A percentile compares a stretch with the other conserved stretches of the same genome.
Conservation (phyloP, 345 rosid genomes). For the Aquilaria yunnanensis region DNA sequence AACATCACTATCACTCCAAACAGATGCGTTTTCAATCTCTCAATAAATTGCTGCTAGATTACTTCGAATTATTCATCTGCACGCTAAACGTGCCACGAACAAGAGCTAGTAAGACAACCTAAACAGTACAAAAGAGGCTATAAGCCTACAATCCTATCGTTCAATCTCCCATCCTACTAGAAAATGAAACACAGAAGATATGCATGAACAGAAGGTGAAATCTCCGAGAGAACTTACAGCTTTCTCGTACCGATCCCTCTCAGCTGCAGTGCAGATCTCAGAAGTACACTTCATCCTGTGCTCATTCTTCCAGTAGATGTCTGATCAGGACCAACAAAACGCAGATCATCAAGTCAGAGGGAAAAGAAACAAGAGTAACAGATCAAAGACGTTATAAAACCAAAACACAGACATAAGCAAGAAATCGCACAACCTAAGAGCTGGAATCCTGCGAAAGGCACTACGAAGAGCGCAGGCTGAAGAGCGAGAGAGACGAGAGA, state of each 20-base stretch:
- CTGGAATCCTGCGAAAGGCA: constrained; percentile 66
- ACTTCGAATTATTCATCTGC: too few species aligned
- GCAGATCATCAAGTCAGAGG: constrained; percentile 6
- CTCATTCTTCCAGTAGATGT: constrained; percentile 72
- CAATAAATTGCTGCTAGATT: too few species aligned
- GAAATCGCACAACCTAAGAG: constrained; percentile 37
- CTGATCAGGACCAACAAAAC: constrained; percentile 19
- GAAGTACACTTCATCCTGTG: constrained; percentile 60
- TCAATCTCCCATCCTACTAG: too few species aligned
- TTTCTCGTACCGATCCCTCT: constrained; percentile 72
- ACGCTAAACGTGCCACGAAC: too few species aligned
- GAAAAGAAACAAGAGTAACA: background rate
- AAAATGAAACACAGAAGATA: too few species aligned
- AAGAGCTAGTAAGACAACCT: too few species aligned
- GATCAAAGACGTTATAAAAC: background rate
- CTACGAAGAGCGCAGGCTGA: constrained; percentile 56
- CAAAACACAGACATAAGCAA: background rate
- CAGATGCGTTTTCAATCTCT: too few species aligned
- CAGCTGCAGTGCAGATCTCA: constrained; percentile 63
- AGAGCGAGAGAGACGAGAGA: constrained; percentile 50
- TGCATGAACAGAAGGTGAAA: background rate
- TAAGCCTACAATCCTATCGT: too few species aligned
- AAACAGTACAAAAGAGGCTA: too few species aligned
- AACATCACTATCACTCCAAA: too few species aligned
- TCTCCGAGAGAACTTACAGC: constrained; percentile 28